A percentile compares a stretch with the other conserved stretches of the same genome.
Evolutionary conservation across 257 asterid species (phyloP).

Genomic region (Solanum dulcamara): DNA sequence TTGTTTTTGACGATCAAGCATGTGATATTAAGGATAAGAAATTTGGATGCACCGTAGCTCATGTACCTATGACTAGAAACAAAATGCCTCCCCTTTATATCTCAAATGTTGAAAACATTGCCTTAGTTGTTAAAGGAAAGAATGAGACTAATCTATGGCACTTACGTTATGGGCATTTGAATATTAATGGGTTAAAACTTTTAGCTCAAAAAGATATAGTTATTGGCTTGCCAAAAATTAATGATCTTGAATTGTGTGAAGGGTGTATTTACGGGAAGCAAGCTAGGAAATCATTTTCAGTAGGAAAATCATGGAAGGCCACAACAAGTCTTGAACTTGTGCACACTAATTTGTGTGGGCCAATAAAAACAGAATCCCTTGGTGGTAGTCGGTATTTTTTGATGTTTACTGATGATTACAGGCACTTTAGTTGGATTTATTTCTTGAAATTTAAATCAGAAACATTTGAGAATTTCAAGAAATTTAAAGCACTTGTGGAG

Average conservation of each 20-base stretch:
- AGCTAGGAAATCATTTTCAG: neutral
- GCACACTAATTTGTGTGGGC: neutral
- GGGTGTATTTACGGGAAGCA: neutral
- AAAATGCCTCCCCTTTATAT: neutral
- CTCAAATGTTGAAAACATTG: neutral
- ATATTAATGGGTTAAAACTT: neutral
- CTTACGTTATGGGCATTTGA: neutral
- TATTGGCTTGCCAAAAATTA: neutral
- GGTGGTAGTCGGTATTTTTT: neutral
- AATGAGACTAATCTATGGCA: neutral
- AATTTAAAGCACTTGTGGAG: conserved; percentile 2
- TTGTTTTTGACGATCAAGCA: neutral
- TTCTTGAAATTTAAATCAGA: neutral
- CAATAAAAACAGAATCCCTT: neutral
- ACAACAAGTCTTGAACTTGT: neutral
- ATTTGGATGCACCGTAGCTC: neutral
- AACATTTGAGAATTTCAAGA: neutral
- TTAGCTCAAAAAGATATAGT: conserved; percentile 9
- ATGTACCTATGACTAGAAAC: neutral
- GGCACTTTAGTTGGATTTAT: neutral
- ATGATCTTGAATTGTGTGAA: neutral
- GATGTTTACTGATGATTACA: conserved; percentile 1
- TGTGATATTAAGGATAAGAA: neutral
- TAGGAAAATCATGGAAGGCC: conserved; percentile 4
- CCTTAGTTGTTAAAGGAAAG: neutral